Evolutionary conservation across 352 stramenopile genomes (phyloP).

Genomic region (Pythium biforme): DNA sequence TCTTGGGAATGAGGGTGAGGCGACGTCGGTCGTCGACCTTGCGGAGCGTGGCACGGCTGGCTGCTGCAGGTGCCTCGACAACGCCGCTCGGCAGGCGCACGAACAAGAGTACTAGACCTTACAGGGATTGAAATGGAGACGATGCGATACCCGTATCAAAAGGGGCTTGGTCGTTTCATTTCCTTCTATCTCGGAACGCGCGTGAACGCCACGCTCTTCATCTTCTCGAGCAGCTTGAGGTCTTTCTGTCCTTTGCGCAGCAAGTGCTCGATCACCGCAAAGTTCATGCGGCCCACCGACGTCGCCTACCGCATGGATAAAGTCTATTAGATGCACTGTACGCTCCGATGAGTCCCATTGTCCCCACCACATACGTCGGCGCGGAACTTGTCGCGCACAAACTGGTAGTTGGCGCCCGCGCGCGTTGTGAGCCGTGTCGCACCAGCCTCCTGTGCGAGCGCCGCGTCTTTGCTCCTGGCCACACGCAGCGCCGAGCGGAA

Average conservation of each 20-base stretch:
- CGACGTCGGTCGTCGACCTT: no score
- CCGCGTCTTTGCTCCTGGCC: conserved; percentile 56
- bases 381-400: conserved; percentile 78
- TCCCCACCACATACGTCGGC: conserved; percentile 44
- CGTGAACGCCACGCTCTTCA: conserved; percentile 63
- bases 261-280: conserved; percentile 82
- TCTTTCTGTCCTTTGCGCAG: conserved; percentile 83
- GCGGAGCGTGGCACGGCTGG: no score
- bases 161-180: neutral
- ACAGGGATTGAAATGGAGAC: conserved; percentile 11
- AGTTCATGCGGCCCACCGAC: conserved; percentile 68
- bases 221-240: conserved; percentile 72
- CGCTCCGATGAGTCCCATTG: neutral
- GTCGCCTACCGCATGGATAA: conserved; percentile 30
- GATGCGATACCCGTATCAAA: no score
- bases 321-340: neutral
- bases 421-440: neutral
- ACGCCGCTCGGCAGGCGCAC: no score
- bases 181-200: conserved; percentile 28
- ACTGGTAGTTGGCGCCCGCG: conserved; percentile 34
- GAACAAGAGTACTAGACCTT: no score
- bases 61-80: no score
- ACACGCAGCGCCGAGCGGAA: conserved; percentile 64
- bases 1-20: neutral
- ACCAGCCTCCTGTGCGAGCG: conserved; percentile 23